These are phyloP conservation scores for Lenzites betulinus DNA, from an alignment of 768 basidiomycete genomes.

Conservation along the genomic window DNA sequence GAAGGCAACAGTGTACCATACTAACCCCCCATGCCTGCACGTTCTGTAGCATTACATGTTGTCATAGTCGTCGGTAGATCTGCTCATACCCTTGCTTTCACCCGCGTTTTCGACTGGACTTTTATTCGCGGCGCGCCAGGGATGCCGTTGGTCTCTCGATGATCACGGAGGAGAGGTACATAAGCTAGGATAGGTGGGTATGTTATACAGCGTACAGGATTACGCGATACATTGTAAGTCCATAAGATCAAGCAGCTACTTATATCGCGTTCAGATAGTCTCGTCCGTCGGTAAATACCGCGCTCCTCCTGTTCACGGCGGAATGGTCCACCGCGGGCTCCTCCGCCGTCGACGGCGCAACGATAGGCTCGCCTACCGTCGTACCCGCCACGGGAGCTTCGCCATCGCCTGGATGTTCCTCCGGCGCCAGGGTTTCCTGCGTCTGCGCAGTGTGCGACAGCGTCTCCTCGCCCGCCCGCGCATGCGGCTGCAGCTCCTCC, in stretches of 20 bases:
- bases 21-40: slow-evolving; percentile 20
- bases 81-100: slow-evolving; percentile 20
- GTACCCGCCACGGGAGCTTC: background rate
- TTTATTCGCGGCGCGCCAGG: slow-evolving; percentile 10
- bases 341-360: background rate
- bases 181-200: background rate
- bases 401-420: background rate
- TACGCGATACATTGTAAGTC: slow-evolving; percentile 10
- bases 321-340: background rate
- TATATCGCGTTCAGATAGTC: slow-evolving; percentile 3
- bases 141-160: background rate
- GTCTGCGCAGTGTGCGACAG: slow-evolving; percentile 35
- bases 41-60: slow-evolving; percentile 25
- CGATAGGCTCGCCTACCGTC: slow-evolving; percentile 5
- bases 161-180: background rate
- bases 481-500: slow-evolving; percentile 68
- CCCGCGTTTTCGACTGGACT: slow-evolving; percentile 16
- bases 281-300: background rate
- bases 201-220: slow-evolving; percentile 11
- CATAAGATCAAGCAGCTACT: slow-evolving; percentile 1
- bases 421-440: background rate
- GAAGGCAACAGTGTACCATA: slow-evolving; percentile 24
- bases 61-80: slow-evolving; percentile 18
- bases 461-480: slow-evolving; percentile 54
- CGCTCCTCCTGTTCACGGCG: background rate